Evolutionary conservation across 192 early-diverging fungal genomes (phyloP), one percentile per base, ranked within the genome.

Genomic region (Lobosporangium transversale): DNA sequence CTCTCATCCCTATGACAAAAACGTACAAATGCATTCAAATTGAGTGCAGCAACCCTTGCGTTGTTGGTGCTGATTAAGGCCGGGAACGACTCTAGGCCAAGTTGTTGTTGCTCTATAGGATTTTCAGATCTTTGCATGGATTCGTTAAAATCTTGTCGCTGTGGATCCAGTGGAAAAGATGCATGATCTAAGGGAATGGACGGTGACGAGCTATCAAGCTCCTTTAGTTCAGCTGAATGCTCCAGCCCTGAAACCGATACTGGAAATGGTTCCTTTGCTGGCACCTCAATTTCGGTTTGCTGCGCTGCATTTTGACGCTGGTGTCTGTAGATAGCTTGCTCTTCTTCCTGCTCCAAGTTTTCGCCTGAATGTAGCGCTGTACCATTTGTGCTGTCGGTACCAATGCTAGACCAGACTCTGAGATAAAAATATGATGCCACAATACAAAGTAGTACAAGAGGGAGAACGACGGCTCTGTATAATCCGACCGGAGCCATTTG

Each of bases 351-450:
- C 18, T 15, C 24, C 44, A 11, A 12, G 3, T n/a, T 35, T 29
- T 21, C 5, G 37, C 7, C 6, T 35, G 31, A 53, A 15, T 17
- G 23, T 2, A 5, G 5, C 12, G 18, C 31, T 11, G 35, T 10
- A 23, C 31, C 24, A 32, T 47, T 55, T 32, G 47, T 53, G 18
- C 24, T 49, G 17, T 62, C 30, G 31, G 40, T 7, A 26, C 49
- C 53, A 24, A 75, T 66, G 18, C 55, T 75, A 11, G 70, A 66
- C 70, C 70, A 75, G 33, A 75, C 62, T 14, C 15, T 35, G 17
- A 75, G 27, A 44, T 75, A 75, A 23, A 66, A 60, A 45, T 55
- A 58, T 40, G 70, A 74, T 5, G 70, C 55, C 17, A 74, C 29
- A 11, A 63, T 33, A 31, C 70, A 58, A 24, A 74, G 62, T 2